A percentile compares a stretch with the other conserved stretches of the same genome.
phyloP scores from a whole-genome alignment of 768 basidiomycete species.

The Hygrocybe coccinea region DNA sequence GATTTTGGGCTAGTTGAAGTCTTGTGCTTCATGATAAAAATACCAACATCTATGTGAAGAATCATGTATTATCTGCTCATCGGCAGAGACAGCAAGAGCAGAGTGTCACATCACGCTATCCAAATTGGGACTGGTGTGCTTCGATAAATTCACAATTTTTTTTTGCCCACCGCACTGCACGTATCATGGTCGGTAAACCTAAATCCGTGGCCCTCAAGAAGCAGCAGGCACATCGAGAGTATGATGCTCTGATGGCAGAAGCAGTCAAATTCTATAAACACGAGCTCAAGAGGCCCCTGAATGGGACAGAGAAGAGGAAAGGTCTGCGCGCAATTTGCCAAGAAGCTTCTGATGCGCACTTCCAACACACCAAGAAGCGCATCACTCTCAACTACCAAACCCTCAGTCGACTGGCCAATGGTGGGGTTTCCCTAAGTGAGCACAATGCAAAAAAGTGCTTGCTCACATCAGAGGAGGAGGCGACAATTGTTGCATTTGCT shows the following conservation, averaged over 20 bases:
- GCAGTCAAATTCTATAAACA: conserved; percentile 3
- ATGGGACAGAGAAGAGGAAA: neutral
- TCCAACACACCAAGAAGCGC: too few relatives aligned
- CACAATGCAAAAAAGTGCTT: too few relatives aligned
- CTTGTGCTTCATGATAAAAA: neutral
- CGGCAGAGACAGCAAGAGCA: too few relatives aligned
- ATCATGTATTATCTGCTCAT: too few relatives aligned
- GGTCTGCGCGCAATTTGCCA: too few relatives aligned
- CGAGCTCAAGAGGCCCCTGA: conserved; percentile 1
- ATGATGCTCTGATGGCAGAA: conserved; percentile 1
- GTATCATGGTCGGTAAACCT: conserved; percentile 6
- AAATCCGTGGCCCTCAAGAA: conserved; percentile 14
- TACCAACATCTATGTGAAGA: neutral
- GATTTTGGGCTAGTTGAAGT: neutral
- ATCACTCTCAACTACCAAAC: too few relatives aligned
- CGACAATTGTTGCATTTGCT: too few relatives aligned
- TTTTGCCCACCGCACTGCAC: neutral
- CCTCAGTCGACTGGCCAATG: too few relatives aligned
- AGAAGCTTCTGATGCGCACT: too few relatives aligned
- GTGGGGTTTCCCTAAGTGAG: too few relatives aligned
- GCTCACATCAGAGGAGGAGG: too few relatives aligned
- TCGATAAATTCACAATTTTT: neutral
- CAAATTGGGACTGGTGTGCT: neutral
- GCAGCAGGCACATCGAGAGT: conserved; percentile 5
- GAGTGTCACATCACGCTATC: too few relatives aligned